Evolutionary conservation across 805 yeast species (phyloP), one percentile per base, ranked within the genome.

Genomic region (Scheffersomyces coipomensis): DNA sequence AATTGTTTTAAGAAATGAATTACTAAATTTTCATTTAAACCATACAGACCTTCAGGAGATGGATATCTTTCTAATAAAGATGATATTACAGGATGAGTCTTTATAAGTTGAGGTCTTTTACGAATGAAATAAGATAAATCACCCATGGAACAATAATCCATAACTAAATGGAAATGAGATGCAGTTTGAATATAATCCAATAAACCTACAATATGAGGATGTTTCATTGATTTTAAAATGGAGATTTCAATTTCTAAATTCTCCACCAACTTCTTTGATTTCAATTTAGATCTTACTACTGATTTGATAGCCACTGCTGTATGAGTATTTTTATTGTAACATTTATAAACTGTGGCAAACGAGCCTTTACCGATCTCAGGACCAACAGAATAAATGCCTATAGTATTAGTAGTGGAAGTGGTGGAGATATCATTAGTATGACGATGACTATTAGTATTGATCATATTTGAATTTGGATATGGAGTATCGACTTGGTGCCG

Each of bases 141-240:
- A 11, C 99, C 99, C 57, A 93, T 69, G 1, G 97, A 82, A 60
- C 99, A 93, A 66, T 88, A 93, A 61, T 93, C 98, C 97, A 93
- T 93, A 13, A 91, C 82, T 46, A 93, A 68, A 58, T 88, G 91
- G 67, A 89, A 88, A 60, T 90, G 88, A 9, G 80, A 60, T 8
- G 79, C 63, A 1, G 96, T 84, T 55, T 88, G 84, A 43, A 81
- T 80, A 56, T 88, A 89, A 55, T 91, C 98, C 43, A 87, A 64
- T 34, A 93, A 68, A 13, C 83, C 83, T 9, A 93, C 99, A 39
- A 93, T 85, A 60, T 93, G 98, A 1, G 97, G 96, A 55, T 93
- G 96, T 50, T 84, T 82, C 68, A 93, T 75, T 39, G 87, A 81
- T 67, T 89, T 89, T 46, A 93, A 71, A 33, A 93, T 93, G 30